Conservation (phyloP, 116 monocot genomes). For the Posidonia oceanica region DNA sequence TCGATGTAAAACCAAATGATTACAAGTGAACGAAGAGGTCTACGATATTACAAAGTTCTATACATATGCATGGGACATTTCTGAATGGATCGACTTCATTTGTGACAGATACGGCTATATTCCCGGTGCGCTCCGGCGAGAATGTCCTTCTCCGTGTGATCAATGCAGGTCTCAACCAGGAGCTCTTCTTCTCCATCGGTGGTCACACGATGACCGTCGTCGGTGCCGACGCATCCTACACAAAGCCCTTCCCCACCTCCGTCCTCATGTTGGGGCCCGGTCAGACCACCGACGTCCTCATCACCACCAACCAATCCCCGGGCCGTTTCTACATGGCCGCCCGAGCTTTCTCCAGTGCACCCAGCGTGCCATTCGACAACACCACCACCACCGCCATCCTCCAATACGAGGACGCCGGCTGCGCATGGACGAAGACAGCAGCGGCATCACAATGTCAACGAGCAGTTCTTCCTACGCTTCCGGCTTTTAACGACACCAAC, state of each 20-base stretch:
- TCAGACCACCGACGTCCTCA: conserved; percentile 26
- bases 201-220: conserved; percentile 23
- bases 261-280: conserved; percentile 19
- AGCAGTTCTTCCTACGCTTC: conserved; percentile 25
- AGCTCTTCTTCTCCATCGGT: conserved; percentile 33
- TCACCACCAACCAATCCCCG: conserved; percentile 6
- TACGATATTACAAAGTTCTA: background rate
- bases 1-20: no score
- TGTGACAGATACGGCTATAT: conserved; percentile 19
- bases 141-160: conserved; percentile 38
- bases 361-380: conserved; percentile 55
- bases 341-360: conserved; percentile 47
- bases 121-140: conserved; percentile 31
- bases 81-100: background rate
- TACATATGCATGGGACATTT: background rate
- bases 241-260: conserved; percentile 13
- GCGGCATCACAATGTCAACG: conserved; percentile 3
- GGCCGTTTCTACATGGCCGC: conserved; percentile 49
- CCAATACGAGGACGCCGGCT: conserved; percentile 17
- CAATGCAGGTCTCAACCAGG: conserved; percentile 25
- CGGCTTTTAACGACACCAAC: conserved; percentile 47
- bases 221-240: conserved; percentile 21
- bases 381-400: conserved; percentile 83
- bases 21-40: no score
- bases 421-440: conserved; percentile 6